Evolutionary conservation across 371 early-diverging fungal genomes (phyloP).

Genomic region (Mucor mucedo): DNA sequence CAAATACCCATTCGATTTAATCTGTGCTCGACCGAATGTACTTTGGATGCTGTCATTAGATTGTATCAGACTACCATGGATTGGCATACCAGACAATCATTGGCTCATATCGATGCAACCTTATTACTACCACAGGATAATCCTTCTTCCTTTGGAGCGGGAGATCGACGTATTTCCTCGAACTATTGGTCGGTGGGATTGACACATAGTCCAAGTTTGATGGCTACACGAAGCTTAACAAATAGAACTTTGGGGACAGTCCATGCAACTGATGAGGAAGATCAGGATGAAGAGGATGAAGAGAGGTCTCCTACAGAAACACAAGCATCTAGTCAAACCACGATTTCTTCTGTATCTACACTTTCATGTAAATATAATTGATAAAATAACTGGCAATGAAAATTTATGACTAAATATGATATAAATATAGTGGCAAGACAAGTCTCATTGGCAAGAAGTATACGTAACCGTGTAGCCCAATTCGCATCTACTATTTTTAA

Average conservation of each 20-base stretch:
- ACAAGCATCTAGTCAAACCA: neutral
- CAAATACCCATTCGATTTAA: slow-evolving; percentile 38
- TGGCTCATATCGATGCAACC: slow-evolving; percentile 10
- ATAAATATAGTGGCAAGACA: neutral
- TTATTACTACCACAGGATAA: neutral
- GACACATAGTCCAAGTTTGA: neutral
- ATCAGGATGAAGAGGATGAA: neutral
- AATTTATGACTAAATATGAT: too few relatives aligned
- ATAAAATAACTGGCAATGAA: too few relatives aligned
- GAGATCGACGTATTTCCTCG: too few relatives aligned
- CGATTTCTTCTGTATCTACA: slow-evolving; percentile 1
- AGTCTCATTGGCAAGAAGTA: slow-evolving; percentile 6
- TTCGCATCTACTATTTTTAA: slow-evolving; percentile 16
- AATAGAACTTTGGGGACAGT: neutral
- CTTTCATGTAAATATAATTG: neutral
- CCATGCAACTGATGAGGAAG: neutral
- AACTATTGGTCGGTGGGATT: slow-evolving; percentile 8
- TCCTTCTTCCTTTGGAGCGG: too few relatives aligned
- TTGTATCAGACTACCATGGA: slow-evolving; percentile 19
- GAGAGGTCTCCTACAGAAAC: neutral
- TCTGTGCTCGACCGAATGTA: slow-evolving; percentile 40
- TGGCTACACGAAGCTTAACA: neutral
- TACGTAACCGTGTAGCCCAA: slow-evolving; percentile 17
- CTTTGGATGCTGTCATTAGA: slow-evolving; percentile 15
- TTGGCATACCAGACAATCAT: slow-evolving; percentile 26